Evolutionary conservation across 2,329 filamentous ascomycete species (phyloP).

Genomic region (Cytospora piceae): DNA sequence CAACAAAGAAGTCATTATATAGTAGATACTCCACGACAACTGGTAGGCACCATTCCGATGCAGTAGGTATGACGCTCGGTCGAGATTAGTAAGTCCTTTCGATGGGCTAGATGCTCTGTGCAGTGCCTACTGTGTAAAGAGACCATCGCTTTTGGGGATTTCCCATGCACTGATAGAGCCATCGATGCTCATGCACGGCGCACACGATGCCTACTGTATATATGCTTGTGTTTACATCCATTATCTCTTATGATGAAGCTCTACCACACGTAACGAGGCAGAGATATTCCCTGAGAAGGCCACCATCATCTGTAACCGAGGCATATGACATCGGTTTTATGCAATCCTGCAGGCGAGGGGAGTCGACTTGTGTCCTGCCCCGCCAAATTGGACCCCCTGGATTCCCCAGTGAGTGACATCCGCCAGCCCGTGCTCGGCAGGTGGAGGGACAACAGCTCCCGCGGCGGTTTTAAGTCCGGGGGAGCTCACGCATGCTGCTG

Average conservation of each 20-base stretch:
- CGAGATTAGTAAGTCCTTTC: neutral
- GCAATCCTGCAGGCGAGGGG: constrained; percentile 1
- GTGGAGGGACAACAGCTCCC: neutral
- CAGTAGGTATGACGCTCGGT: neutral
- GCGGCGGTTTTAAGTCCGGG: neutral
- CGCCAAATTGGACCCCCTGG: neutral
- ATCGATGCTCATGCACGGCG: neutral
- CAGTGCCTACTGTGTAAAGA: neutral
- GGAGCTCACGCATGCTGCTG: neutral
- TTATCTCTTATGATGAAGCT: too few species aligned
- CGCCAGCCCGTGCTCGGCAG: neutral
- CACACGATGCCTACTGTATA: too few species aligned
- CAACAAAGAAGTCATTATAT: neutral
- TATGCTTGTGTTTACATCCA: too few species aligned
- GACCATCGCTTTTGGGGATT: neutral
- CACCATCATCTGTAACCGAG: neutral
- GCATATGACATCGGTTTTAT: neutral
- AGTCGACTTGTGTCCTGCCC: neutral
- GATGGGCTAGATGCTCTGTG: neutral
- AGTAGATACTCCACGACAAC: too few species aligned
- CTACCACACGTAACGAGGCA: neutral
- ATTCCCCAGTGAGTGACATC: neutral
- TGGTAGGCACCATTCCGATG: too few species aligned
- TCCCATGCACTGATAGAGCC: neutral
- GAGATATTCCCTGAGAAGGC: neutral